Evolutionary conservation across 345 rosid species (phyloP).

Genomic region (Lepidium aucheri): DNA sequence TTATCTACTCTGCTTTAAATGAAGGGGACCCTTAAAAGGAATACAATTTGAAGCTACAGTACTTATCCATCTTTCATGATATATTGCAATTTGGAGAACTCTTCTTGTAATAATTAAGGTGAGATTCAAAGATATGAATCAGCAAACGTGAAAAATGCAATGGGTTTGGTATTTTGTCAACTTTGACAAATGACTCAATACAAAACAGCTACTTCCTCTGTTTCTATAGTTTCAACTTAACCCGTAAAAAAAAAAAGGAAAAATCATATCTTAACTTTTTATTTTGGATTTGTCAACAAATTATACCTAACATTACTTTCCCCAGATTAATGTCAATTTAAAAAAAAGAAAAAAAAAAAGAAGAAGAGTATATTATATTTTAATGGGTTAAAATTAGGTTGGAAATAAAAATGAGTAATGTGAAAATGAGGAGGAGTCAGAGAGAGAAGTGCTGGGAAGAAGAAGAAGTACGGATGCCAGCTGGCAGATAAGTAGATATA

Average conservation of each 20-base stretch:
- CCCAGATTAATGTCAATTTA: background rate
- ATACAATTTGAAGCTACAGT: background rate
- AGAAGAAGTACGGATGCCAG: conserved; percentile 16
- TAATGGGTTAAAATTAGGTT: background rate
- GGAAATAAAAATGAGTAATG: background rate
- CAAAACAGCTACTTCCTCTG: background rate
- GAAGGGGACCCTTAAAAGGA: background rate
- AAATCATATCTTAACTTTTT: background rate
- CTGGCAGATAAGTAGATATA: background rate
- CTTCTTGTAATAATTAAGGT: too few species aligned
- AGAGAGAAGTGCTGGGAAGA: background rate
- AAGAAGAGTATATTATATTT: background rate
- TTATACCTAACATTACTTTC: background rate
- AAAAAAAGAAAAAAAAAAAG: too few species aligned
- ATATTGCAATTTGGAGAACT: too few species aligned
- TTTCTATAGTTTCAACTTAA: background rate
- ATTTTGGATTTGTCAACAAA: conserved; percentile 3
- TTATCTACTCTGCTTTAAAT: conserved; percentile 3
- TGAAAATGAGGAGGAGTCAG: background rate
- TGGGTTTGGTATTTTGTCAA: background rate
- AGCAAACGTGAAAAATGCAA: background rate
- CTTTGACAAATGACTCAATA: conserved; percentile 1
- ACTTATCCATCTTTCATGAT: background rate
- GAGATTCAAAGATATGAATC: background rate
- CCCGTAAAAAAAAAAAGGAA: background rate